A percentile compares a stretch with the other conserved stretches of the same genome.
These are phyloP conservation scores for Teratosphaeria destructans DNA, from an alignment of 2,329 filamentous ascomycete species.

Conservation along the genomic window DNA sequence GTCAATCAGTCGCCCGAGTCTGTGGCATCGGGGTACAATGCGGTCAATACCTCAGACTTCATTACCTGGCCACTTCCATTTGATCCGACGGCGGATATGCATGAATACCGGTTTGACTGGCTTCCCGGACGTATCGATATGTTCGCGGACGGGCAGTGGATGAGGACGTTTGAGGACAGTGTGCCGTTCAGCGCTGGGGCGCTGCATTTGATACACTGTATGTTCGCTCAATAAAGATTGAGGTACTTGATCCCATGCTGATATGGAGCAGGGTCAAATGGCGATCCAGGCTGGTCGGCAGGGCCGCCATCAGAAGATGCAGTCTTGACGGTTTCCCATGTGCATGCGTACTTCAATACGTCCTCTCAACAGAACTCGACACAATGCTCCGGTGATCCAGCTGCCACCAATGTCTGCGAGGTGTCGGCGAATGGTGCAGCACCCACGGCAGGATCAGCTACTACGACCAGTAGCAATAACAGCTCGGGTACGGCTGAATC, in stretches of 20 bases:
- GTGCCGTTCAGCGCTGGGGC: slow-evolving; percentile 51
- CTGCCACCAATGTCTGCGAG: not conserved
- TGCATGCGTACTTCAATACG: slow-evolving; percentile 68
- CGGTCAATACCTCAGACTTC: slow-evolving; percentile 49
- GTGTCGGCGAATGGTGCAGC: not conserved
- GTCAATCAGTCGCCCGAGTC: slow-evolving; percentile 62
- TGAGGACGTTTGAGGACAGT: slow-evolving; percentile 42
- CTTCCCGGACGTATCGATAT: slow-evolving; percentile 52
- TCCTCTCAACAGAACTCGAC: not conserved
- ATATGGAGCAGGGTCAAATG: slow-evolving; percentile 3
- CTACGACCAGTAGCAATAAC: not conserved
- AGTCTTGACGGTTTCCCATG: slow-evolving; percentile 53
- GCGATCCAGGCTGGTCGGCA: slow-evolving; percentile 48
- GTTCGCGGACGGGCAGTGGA: slow-evolving; percentile 52
- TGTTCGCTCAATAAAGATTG: not conserved
- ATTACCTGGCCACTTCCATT: slow-evolving; percentile 51
- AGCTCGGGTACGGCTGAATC: not conserved
- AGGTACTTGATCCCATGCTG: too few relatives aligned
- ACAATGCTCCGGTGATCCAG: not conserved
- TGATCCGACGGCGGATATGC: slow-evolving; percentile 53
- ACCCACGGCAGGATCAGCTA: not conserved
- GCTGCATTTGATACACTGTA: slow-evolving; percentile 44
- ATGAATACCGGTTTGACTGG: slow-evolving; percentile 76
- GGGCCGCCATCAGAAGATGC: slow-evolving; percentile 58
- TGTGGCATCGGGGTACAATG: slow-evolving; percentile 50